phyloP scores from a whole-genome alignment of 1,284 basidiomycete species.

The Tilletia walkeri region DNA sequence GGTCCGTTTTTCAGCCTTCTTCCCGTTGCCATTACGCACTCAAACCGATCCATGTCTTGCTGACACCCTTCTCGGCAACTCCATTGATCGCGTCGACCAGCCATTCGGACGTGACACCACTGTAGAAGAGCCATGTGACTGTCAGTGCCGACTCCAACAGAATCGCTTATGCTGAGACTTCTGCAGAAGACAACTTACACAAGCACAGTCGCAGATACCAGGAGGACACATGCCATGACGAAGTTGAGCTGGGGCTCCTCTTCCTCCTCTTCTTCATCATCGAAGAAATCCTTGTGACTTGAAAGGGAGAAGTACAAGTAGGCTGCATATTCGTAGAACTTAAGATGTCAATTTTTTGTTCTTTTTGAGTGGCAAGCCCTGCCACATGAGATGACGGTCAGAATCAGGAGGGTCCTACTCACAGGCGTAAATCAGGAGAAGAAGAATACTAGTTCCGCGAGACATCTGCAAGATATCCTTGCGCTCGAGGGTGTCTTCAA shows the following conservation, averaged over 20 bases:
- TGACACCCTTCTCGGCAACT: slow-evolving; percentile 32
- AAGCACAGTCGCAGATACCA: slow-evolving; percentile 38
- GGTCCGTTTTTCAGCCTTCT: too few relatives aligned
- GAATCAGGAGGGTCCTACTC: background rate
- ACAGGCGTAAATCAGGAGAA: slow-evolving; percentile 39
- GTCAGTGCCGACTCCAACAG: background rate
- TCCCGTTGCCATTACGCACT: slow-evolving; percentile 6
- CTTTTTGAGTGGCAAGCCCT: too few relatives aligned
- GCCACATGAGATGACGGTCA: too few relatives aligned
- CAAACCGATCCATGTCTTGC: slow-evolving; percentile 43
- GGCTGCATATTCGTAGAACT: slow-evolving; percentile 11
- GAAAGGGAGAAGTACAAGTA: slow-evolving; percentile 41
- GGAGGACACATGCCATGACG: slow-evolving; percentile 30
- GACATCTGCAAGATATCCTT: slow-evolving; percentile 44
- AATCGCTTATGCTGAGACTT: background rate
- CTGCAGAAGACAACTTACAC: background rate
- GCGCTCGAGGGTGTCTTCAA: slow-evolving; percentile 31
- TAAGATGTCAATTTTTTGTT: too few relatives aligned
- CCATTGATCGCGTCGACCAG: slow-evolving; percentile 42
- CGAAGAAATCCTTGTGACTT: slow-evolving; percentile 41
- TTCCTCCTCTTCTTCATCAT: slow-evolving; percentile 36
- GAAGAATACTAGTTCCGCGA: slow-evolving; percentile 38
- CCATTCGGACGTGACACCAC: slow-evolving; percentile 51
- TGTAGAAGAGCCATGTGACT: background rate
- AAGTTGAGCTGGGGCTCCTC: slow-evolving; percentile 44